Base-by-base conservation (phyloP, 805 yeast species). In the Saturnispora bothae region DNA sequence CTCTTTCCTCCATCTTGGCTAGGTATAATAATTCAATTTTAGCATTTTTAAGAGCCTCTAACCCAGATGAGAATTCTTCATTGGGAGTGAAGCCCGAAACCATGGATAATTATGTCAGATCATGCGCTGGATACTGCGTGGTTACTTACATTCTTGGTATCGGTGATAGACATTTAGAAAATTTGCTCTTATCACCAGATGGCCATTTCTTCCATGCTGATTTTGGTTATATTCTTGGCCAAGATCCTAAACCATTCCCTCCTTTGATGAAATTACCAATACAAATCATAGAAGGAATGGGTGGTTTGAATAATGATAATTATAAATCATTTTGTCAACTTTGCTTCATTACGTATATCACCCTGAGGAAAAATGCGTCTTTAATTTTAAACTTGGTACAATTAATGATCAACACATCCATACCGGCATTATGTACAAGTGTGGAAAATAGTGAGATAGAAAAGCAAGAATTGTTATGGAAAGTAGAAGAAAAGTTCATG, bases 171-270 rank as follows among this genome's bases (percentile, higher is more conserved):
- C 99, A 92, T 63, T 65, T 92, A 45, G 99, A 92, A 53, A 92
- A 92, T 52, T 61, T 92, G 45, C 65, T 92, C 32, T 28, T 82
- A 78, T 36, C 85, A 77, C 45, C 63, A 45, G 81, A 89, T 69
- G 79, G 94, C 2, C 83, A 77, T 49, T 92, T 92, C 55, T 89
- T 94, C 73, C 99, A 92, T 60, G 96, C 95, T 1, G 99, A 92
- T 60, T 92, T 84, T 58, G 99, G 99, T 1, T 92, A 92, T 52
- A 89, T 92, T 35, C 63, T 92, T 39, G 99, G 99, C 0, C 78
- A 88, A 38, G 99, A 92, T 57, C 99, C 99, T 2, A 92, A 92
- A 56, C 97, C 97, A 12, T 92, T 92, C 61, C 97, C 99, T 12
- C 99, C 99, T 1, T 68, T 89, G 61, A 92, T 92, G 96, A 92